A percentile compares a stretch with the other conserved stretches of the same genome.
Conservation (phyloP, 140 eudicot genomes). For the Flaveria floridana region DNA sequence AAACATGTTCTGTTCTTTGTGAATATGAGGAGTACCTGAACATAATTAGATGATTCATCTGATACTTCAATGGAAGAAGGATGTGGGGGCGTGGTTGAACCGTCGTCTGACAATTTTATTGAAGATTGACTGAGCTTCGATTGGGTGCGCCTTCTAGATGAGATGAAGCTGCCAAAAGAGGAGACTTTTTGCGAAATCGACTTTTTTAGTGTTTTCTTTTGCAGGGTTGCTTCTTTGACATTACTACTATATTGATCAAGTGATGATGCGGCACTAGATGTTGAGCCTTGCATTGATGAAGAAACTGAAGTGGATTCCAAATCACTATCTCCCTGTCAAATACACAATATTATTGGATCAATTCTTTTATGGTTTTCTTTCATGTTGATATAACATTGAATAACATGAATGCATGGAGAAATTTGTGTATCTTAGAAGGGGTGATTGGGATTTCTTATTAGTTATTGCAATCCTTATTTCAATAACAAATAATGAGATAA, state of each 20-base stretch:
- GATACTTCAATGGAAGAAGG: slow-evolving; percentile 35
- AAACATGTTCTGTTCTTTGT: slow-evolving; percentile 5
- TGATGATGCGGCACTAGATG: slow-evolving; percentile 31
- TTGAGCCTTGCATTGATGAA: slow-evolving; percentile 51
- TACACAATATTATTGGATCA: not conserved
- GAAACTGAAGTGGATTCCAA: slow-evolving; percentile 45
- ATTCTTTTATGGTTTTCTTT: slow-evolving; percentile 13
- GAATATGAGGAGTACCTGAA: slow-evolving; percentile 31
- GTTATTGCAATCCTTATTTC: not conserved
- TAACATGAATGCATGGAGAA: not conserved
- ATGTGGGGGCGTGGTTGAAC: slow-evolving; percentile 22
- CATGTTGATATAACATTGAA: slow-evolving; percentile 14
- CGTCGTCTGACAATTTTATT: slow-evolving; percentile 24
- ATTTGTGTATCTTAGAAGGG: not conserved
- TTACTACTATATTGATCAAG: slow-evolving; percentile 27
- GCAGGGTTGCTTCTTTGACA: slow-evolving; percentile 29
- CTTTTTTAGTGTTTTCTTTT: slow-evolving; percentile 34
- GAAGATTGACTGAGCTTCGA: slow-evolving; percentile 45
- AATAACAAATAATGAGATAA: not conserved
- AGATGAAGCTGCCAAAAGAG: slow-evolving; percentile 42
- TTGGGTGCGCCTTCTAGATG: slow-evolving; percentile 50
- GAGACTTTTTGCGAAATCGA: slow-evolving; percentile 36
- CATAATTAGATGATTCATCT: slow-evolving; percentile 45
- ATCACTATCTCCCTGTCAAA: slow-evolving; percentile 56
- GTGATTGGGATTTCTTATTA: not conserved